Base-by-base conservation (phyloP, 306 rosid genomes). In the Lagenaria siceraria region DNA sequence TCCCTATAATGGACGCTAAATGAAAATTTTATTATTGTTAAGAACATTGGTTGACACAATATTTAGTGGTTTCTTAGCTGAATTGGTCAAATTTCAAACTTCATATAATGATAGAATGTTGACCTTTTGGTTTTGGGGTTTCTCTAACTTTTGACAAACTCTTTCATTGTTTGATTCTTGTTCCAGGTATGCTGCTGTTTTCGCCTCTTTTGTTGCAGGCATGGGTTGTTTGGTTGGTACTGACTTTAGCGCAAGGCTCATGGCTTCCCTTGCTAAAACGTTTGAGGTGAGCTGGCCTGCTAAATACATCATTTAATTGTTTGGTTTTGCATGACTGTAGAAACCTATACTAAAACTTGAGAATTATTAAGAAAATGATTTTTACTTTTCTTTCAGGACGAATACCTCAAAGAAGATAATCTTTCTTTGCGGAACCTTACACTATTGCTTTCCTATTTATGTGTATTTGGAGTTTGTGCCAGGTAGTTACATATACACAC, bases 121-220 rank as follows among this genome's bases (percentile, higher is more conserved):
- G 49, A 42, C 25, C 33, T 1, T 43, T 43, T 43, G 49, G 40
- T 21, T 46, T 72, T 72, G 25, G 25, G 49, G 22, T 10, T 64
- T 42, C 12, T 13, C 38, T 22, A 8, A 49, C 8, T 5, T 72
- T 31, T 46, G 31, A 13, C 24, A 15, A 33, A 11, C 11, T 79
- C 70, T 19, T 24, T 60, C 1, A 29, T 6, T 77, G 19, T 42
- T 38, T 75, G 59, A 75, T 77, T 42, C 58, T 58, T 25, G 55
- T 80, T 80, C 81, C 68, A 95, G 98, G 89, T 88, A 90, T 88
- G 97, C 98, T 84, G 97, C 97, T 56, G 87, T 89, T 62, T 95
- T 95, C 78, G 93, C 92, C 51, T 88, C 98, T 36, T 89, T 90
- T 85, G 97, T 95, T 77, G 96, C 96, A 19, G 97, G 96, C 71